phyloP scores from a whole-genome alignment of 306 rosid species.

The Begonia loranthoides region DNA sequence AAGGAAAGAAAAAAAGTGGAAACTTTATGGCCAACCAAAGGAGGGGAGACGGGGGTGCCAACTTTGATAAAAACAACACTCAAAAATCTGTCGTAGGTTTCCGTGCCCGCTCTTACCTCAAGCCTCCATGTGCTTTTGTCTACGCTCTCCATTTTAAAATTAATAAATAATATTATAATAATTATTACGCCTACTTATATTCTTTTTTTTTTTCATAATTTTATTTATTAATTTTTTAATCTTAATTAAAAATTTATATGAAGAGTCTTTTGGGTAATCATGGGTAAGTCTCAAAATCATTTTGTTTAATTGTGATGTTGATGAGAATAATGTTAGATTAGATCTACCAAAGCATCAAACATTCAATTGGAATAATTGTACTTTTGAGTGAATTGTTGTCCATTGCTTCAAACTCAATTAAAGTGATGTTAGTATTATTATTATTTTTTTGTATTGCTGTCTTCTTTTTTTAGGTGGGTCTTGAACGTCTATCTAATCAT shows the following conservation, averaged over 20 bases:
- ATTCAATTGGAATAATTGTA: neutral
- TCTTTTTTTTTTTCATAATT: too few relatives aligned
- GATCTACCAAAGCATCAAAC: neutral
- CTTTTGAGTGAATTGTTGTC: neutral
- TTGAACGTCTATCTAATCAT: too few relatives aligned
- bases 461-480: neutral
- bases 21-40: too few relatives aligned
- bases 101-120: neutral
- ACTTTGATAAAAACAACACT: neutral
- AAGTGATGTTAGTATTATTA: neutral
- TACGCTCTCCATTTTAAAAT: neutral
- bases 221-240: neutral
- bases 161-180: neutral
- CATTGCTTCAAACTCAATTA: neutral
- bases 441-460: too few relatives aligned
- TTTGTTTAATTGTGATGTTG: too few relatives aligned
- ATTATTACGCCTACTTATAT: too few relatives aligned
- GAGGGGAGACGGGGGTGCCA: too few relatives aligned
- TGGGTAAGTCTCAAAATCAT: too few relatives aligned
- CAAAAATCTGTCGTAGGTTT: neutral
- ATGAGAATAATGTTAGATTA: too few relatives aligned
- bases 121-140: constrained; percentile 1
- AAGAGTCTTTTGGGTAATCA: too few relatives aligned
- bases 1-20: too few relatives aligned
- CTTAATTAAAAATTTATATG: neutral